These are phyloP conservation scores for Alternaria ventricosa DNA, from an alignment of 2,329 filamentous ascomycete species.

Conservation along the genomic window DNA sequence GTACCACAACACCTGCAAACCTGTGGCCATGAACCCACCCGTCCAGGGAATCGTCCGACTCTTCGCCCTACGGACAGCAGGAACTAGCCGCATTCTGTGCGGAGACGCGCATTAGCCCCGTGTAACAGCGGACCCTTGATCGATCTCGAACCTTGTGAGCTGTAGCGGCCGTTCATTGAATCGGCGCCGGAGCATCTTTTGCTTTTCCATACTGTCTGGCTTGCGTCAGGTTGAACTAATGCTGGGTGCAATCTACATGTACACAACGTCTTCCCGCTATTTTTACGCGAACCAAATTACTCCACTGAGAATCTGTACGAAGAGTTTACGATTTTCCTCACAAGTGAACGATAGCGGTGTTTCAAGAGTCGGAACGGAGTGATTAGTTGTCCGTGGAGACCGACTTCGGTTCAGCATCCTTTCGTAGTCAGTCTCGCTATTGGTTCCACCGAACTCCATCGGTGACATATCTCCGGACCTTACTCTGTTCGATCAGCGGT, in stretches of 20 bases:
- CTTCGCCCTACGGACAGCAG: not conserved
- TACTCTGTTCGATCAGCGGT: not conserved
- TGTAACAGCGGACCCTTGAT: conserved; percentile 15
- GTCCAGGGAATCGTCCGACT: not conserved
- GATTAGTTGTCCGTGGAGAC: not conserved
- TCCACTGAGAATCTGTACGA: not conserved
- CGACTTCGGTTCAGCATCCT: not conserved
- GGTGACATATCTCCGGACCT: not conserved
- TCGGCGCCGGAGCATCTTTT: not conserved
- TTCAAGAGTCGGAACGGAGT: not conserved
- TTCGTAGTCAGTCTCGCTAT: not conserved
- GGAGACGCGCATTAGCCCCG: not conserved
- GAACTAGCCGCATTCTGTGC: conserved; percentile 10
- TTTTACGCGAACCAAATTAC: not conserved
- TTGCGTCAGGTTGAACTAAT: conserved; percentile 10
- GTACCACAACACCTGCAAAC: not conserved
- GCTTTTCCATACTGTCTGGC: conserved; percentile 14
- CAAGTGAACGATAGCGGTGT: not conserved
- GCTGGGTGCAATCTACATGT: not conserved
- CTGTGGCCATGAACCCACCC: not conserved
- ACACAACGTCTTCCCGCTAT: not conserved
- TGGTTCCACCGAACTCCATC: conserved; percentile 1
- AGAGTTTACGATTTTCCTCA: not conserved
- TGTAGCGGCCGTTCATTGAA: conserved; percentile 1
- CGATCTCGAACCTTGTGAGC: conserved; percentile 5